Evolutionary conservation across 2,329 filamentous ascomycete genomes (phyloP).

Genomic region (Aaosphaeria pasadenensis): DNA sequence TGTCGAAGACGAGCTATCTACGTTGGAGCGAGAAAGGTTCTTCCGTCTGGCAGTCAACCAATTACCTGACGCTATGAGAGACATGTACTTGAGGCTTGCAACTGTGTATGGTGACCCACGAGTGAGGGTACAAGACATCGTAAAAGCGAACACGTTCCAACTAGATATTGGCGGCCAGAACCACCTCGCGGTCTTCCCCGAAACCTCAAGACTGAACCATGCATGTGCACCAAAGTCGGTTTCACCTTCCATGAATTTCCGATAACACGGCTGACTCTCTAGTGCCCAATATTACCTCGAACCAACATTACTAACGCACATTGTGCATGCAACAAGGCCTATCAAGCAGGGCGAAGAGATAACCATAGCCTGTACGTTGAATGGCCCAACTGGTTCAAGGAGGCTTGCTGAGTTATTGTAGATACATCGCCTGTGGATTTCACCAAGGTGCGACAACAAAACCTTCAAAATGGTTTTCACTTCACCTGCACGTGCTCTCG

Average conservation of each 20-base stretch:
- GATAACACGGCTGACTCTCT: conserved; percentile 1
- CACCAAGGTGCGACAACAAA: conserved; percentile 23
- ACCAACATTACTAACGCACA: conserved; percentile 34
- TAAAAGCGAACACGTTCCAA: conserved; percentile 36
- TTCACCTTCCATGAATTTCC: not conserved
- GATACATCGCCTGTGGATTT: conserved; percentile 38
- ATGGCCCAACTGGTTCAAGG: not conserved
- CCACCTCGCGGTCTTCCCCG: conserved; percentile 37
- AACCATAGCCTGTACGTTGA: conserved; percentile 36
- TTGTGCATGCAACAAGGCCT: conserved; percentile 35
- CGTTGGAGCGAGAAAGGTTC: conserved; percentile 25
- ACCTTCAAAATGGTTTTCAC: conserved; percentile 35
- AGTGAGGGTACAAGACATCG: conserved; percentile 29
- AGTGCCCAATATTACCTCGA: conserved; percentile 43
- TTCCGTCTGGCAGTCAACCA: conserved; percentile 23
- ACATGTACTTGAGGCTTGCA: conserved; percentile 18
- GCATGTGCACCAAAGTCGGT: conserved; percentile 37
- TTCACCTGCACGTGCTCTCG: conserved; percentile 41
- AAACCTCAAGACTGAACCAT: conserved; percentile 41
- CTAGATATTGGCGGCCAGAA: conserved; percentile 21
- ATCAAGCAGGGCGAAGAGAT: conserved; percentile 39
- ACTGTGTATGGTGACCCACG: conserved; percentile 24
- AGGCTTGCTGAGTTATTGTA: conserved; percentile 3
- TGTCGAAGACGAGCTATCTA: conserved; percentile 23
- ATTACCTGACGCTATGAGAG: conserved; percentile 14